Evolutionary conservation across 306 rosid species (phyloP).

Genomic region (Luffa acutangula): DNA sequence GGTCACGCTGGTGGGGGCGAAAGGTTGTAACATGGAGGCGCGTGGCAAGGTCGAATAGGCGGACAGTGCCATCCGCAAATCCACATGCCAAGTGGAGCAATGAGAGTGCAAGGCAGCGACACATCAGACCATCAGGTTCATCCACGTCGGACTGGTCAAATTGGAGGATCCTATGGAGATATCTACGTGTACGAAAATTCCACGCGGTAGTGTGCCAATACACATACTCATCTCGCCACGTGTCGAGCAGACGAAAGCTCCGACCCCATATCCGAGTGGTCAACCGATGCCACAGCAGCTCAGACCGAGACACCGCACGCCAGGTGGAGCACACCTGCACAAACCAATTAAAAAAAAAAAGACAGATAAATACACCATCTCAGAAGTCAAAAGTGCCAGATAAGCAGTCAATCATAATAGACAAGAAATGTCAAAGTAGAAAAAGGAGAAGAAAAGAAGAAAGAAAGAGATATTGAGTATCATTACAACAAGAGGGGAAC

Average conservation of each 20-base stretch:
- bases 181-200: constrained; percentile 28
- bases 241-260: constrained; percentile 13
- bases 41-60: constrained; percentile 45
- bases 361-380: background rate
- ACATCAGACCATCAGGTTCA: constrained; percentile 23
- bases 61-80: constrained; percentile 65
- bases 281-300: constrained; percentile 47
- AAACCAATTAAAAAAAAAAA: background rate
- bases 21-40: constrained; percentile 37
- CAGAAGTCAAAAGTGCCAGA: background rate
- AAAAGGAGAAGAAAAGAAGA: background rate
- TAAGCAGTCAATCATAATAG: background rate
- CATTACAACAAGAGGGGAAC: background rate
- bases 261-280: constrained; percentile 60
- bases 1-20: constrained; percentile 23
- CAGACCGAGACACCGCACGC: constrained; percentile 63
- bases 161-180: constrained; percentile 11
- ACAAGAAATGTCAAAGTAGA: background rate
- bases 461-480: background rate
- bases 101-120: constrained; percentile 71
- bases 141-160: constrained; percentile 32
- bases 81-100: constrained; percentile 67
- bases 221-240: constrained; percentile 61
- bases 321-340: constrained; percentile 84
- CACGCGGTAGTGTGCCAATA: constrained; percentile 62